These are phyloP conservation scores for Leccinellum albellum DNA, from an alignment of 768 basidiomycete species.

Conservation along the genomic window DNA sequence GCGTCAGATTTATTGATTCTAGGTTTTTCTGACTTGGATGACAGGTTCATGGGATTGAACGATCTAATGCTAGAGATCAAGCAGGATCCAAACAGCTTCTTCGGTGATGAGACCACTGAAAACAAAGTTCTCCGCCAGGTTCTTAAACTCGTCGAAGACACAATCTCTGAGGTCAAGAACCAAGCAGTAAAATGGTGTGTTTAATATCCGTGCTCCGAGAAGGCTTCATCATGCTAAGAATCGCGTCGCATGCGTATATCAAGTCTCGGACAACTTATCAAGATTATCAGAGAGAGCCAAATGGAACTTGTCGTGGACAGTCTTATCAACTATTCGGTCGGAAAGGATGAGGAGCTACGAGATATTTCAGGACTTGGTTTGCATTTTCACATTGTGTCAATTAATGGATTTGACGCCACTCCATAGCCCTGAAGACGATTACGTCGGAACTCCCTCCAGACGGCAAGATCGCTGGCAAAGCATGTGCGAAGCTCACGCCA, in stretches of 20 bases:
- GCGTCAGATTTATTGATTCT: conserved; percentile 15
- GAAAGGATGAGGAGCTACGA: conserved; percentile 87
- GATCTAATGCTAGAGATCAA: conserved; percentile 89
- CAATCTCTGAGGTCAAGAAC: conserved; percentile 98
- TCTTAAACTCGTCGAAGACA: conserved; percentile 83
- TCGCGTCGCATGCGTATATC: not conserved
- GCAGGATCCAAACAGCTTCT: conserved; percentile 68
- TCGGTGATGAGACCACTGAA: conserved; percentile 84
- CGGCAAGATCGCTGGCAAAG: conserved; percentile 72
- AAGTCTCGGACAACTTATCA: conserved; percentile 87
- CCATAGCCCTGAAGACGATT: conserved; percentile 87
- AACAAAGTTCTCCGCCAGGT: conserved; percentile 82
- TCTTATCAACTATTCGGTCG: conserved; percentile 79
- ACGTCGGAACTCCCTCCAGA: conserved; percentile 85
- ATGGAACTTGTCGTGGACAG: conserved; percentile 88
- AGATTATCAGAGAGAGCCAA: conserved; percentile 77
- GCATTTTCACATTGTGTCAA: not conserved
- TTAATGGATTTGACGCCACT: conserved; percentile 4
- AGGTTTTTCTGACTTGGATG: conserved; percentile 9
- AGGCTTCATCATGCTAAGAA: conserved; percentile 3
- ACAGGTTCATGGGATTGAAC: conserved; percentile 95
- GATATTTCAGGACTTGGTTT: conserved; percentile 92
- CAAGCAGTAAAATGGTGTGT: conserved; percentile 89
- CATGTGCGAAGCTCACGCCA: conserved; percentile 80
- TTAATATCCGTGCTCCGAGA: not conserved